These are phyloP conservation scores for Saturnispora silvae DNA, from an alignment of 805 yeast species.

Conservation along the genomic window DNA sequence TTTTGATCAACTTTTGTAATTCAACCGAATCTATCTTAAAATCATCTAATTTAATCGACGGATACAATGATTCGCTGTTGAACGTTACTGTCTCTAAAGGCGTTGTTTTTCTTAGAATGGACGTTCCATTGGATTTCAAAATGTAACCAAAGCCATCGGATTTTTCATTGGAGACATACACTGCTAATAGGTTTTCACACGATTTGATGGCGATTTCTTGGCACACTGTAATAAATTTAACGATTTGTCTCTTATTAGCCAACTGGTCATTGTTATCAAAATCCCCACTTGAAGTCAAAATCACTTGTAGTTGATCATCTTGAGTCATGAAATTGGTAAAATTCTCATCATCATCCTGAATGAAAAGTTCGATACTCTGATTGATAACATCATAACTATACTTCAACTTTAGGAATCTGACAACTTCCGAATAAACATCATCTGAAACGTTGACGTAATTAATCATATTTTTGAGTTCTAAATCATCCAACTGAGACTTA, in stretches of 20 bases:
- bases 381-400: constrained; percentile 39
- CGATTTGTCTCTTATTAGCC: constrained; percentile 46
- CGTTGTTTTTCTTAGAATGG: constrained; percentile 27
- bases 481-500: constrained; percentile 7
- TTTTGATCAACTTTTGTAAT: constrained; percentile 4
- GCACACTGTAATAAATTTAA: constrained; percentile 59
- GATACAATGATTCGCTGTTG: constrained; percentile 14
- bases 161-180: constrained; percentile 11
- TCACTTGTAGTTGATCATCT: constrained; percentile 23
- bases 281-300: constrained; percentile 11
- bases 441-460: constrained; percentile 8
- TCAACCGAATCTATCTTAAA: constrained; percentile 7
- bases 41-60: background rate
- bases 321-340: no score
- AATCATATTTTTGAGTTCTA: constrained; percentile 9
- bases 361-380: constrained; percentile 30
- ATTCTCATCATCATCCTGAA: constrained; percentile 9
- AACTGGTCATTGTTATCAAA: constrained; percentile 18
- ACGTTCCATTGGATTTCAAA: constrained; percentile 27
- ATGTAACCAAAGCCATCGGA: constrained; percentile 17
- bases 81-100: constrained; percentile 25
- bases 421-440: constrained; percentile 28
- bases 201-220: constrained; percentile 50
- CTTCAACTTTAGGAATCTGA: constrained; percentile 34
- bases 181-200: constrained; percentile 11